Conservation (phyloP, 495 filamentous ascomycete genomes). For the Hamigera avellanea region DNA sequence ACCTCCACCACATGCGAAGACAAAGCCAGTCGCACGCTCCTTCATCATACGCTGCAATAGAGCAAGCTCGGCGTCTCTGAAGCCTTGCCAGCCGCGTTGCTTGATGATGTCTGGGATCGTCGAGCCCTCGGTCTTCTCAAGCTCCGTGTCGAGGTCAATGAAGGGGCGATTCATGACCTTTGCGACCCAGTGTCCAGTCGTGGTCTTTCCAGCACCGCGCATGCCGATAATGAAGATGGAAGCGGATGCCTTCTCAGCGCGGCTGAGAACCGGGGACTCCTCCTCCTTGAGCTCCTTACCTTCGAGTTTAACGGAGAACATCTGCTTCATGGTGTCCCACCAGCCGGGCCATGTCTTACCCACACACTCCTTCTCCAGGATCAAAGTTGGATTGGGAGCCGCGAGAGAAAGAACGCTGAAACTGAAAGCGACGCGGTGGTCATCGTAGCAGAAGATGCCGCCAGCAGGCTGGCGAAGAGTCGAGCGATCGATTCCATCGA, state of each 20-base stretch:
- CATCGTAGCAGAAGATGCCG: conserved; percentile 89
- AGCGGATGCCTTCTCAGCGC: conserved; percentile 25
- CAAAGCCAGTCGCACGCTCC: conserved; percentile 60
- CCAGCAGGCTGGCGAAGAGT: conserved; percentile 48
- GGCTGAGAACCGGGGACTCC: conserved; percentile 13
- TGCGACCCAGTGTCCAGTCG: conserved; percentile 74
- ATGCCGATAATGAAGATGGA: conserved; percentile 95
- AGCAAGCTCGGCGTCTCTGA: conserved; percentile 68
- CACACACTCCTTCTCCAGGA: conserved; percentile 83
- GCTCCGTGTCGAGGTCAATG: conserved; percentile 75
- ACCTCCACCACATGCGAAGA: conserved; percentile 91
- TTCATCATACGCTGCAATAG: conserved; percentile 61
- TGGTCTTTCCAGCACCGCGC: conserved; percentile 96
- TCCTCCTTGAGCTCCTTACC: conserved; percentile 53
- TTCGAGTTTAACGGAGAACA: conserved; percentile 61
- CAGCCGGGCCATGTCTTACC: conserved; percentile 99
- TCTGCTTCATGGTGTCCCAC: conserved; percentile 79
- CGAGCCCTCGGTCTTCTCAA: conserved; percentile 60
- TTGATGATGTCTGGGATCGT: conserved; percentile 80
- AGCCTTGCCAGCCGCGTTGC: conserved; percentile 73
- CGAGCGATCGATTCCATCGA: conserved; percentile 54
- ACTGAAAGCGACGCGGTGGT: conserved; percentile 97
- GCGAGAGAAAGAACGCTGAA: conserved; percentile 81
- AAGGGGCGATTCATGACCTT: conserved; percentile 63
- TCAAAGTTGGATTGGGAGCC: conserved; percentile 61